Conservation (phyloP, 2,329 filamentous ascomycete species). For the Aspergillus fumigatus region DNA sequence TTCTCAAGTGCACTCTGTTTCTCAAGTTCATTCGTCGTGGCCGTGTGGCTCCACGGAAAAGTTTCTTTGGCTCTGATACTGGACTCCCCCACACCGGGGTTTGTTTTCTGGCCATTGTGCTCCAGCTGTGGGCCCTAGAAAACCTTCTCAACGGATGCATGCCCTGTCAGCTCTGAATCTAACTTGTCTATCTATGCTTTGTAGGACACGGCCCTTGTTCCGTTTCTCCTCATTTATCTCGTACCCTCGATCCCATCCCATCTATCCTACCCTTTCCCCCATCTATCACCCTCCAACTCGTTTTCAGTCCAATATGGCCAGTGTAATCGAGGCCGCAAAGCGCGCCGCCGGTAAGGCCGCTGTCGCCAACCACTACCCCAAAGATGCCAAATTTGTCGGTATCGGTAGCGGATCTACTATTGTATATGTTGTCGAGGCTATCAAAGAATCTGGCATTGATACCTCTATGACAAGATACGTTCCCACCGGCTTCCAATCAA, state of each 20-base stretch:
- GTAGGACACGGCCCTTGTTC: conserved; percentile 8
- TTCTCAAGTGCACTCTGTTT: neutral
- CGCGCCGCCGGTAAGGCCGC: conserved; percentile 55
- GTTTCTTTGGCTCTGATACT: neutral
- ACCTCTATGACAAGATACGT: conserved; percentile 70
- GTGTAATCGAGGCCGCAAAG: conserved; percentile 54
- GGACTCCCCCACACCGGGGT: conserved; percentile 1
- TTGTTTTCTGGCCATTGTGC: neutral
- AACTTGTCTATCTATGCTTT: conserved; percentile 6
- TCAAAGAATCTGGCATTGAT: conserved; percentile 46
- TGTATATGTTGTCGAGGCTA: conserved; percentile 64
- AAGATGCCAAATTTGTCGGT: conserved; percentile 54
- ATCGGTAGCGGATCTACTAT: conserved; percentile 64
- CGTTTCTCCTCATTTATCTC: neutral
- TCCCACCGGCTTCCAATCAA: conserved; percentile 87
- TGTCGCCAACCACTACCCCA: conserved; percentile 57
- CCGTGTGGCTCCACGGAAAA: neutral
- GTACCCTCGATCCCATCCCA: conserved; percentile 1
- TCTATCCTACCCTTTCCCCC: conserved; percentile 1
- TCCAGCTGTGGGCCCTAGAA: neutral
- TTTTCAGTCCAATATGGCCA: conserved; percentile 29
- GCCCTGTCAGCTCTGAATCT: conserved; percentile 6
- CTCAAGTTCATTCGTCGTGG: conserved; percentile 1
- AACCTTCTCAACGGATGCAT: conserved; percentile 4
- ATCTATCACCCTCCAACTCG: conserved; percentile 5